Percentiles rank a stretch among this genome's conserved stretches.
Evolutionary conservation across 495 filamentous ascomycete genomes (phyloP).

Genomic region (Wilcoxina mikolae): DNA sequence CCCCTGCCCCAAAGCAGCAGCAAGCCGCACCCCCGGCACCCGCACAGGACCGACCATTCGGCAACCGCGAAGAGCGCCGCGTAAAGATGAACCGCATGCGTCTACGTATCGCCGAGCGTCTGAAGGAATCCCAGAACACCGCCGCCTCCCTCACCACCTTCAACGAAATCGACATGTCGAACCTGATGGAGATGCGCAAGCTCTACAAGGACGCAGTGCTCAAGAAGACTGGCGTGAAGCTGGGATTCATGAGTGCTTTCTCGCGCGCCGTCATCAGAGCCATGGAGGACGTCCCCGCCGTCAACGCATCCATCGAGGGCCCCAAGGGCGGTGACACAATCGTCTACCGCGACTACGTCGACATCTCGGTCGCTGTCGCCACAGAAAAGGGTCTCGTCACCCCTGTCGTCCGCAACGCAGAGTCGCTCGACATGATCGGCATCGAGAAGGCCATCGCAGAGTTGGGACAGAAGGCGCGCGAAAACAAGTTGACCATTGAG

Average conservation of each 20-base stretch:
- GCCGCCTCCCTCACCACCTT: slow-evolving; percentile 95
- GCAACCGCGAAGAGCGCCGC: slow-evolving; percentile 75
- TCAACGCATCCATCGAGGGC: slow-evolving; percentile 95
- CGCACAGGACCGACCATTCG: slow-evolving; percentile 33
- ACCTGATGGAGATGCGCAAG: slow-evolving; percentile 91
- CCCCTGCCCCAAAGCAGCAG: slow-evolving; percentile 34
- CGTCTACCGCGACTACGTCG: slow-evolving; percentile 94
- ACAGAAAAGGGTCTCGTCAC: slow-evolving; percentile 97
- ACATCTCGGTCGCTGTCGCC: slow-evolving; percentile 92
- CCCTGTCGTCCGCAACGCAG: slow-evolving; percentile 86
- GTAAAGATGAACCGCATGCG: slow-evolving; percentile 99
- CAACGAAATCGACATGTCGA: slow-evolving; percentile 99
- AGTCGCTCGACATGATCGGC: slow-evolving; percentile 68
- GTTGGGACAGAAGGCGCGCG: slow-evolving; percentile 90
- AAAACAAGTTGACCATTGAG: slow-evolving; percentile 95
- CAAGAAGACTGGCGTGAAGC: slow-evolving; percentile 92
- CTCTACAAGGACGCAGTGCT: slow-evolving; percentile 90
- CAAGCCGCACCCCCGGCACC: slow-evolving; percentile 4
- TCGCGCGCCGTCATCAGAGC: slow-evolving; percentile 80
- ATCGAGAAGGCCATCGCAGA: slow-evolving; percentile 90
- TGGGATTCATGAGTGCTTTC: slow-evolving; percentile 98
- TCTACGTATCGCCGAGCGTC: slow-evolving; percentile 84
- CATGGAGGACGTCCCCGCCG: slow-evolving; percentile 87
- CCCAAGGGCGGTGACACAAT: slow-evolving; percentile 92
- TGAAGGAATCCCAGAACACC: slow-evolving; percentile 98